Percentiles rank a stretch among this genome's conserved stretches.
These are phyloP conservation scores for Penicillium corylophilum DNA, from an alignment of 2,329 filamentous ascomycete species.

Conservation along the genomic window DNA sequence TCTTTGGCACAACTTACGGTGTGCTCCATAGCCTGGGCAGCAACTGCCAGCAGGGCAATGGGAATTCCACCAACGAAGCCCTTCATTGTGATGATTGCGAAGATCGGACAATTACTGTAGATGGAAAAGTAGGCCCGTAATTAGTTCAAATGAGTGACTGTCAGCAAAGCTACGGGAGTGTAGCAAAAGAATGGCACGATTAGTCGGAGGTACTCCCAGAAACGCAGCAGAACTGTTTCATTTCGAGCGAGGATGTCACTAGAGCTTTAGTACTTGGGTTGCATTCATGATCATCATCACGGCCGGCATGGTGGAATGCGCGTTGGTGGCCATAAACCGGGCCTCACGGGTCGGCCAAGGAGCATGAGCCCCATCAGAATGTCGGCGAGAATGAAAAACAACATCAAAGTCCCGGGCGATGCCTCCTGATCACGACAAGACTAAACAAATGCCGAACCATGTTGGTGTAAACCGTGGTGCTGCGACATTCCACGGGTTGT, in stretches of 20 bases:
- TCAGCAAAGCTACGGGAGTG: constrained; percentile 10
- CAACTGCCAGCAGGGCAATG: constrained; percentile 35
- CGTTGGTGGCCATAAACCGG: constrained; percentile 1
- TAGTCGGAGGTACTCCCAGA: constrained; percentile 8
- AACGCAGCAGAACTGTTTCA: background rate
- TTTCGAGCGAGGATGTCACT: constrained; percentile 4
- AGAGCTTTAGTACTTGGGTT: constrained; percentile 22
- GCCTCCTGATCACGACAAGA: background rate
- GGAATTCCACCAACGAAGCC: constrained; percentile 36
- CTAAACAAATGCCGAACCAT: constrained; percentile 15
- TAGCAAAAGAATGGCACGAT: constrained; percentile 22
- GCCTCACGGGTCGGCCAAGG: background rate
- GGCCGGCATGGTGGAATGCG: constrained; percentile 17
- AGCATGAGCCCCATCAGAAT: constrained; percentile 18
- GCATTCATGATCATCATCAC: constrained; percentile 17
- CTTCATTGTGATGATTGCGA: constrained; percentile 32
- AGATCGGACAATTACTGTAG: constrained; percentile 9
- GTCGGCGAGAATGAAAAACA: constrained; percentile 20
- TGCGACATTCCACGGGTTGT: constrained; percentile 16
- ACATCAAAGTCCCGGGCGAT: background rate
- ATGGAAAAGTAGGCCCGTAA: background rate
- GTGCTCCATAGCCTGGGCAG: constrained; percentile 25
- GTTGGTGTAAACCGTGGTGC: constrained; percentile 5
- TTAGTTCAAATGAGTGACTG: constrained; percentile 21
- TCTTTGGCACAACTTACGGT: constrained; percentile 7